These are phyloP conservation scores for Diaporthe batatas DNA, from an alignment of 2,329 filamentous ascomycete genomes.

Conservation along the genomic window DNA sequence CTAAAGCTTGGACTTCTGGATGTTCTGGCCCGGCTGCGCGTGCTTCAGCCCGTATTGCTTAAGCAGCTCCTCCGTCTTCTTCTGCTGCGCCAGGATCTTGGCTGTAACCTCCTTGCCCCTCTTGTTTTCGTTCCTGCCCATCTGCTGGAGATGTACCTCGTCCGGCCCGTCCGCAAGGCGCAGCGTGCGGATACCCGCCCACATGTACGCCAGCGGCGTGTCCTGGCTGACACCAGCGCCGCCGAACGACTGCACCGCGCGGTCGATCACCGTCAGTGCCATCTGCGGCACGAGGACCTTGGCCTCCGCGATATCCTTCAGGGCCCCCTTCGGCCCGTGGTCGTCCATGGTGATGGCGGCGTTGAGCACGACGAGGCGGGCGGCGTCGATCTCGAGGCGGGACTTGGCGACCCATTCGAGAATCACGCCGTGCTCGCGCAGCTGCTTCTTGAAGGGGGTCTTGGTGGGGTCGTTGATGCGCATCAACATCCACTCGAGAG, in stretches of 20 bases:
- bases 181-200: conserved; percentile 84
- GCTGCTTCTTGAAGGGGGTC: conserved; percentile 89
- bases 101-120: conserved; percentile 71
- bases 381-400: conserved; percentile 92
- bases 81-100: conserved; percentile 74
- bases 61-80: conserved; percentile 75
- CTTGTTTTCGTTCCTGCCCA: conserved; percentile 85
- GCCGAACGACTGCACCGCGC: conserved; percentile 92
- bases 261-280: conserved; percentile 89
- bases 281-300: conserved; percentile 91
- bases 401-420: conserved; percentile 95
- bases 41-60: conserved; percentile 65
- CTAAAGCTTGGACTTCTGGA: conserved; percentile 63
- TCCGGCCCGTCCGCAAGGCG: conserved; percentile 93
- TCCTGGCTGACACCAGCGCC: conserved; percentile 94
- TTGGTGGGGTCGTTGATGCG: conserved; percentile 93
- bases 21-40: conserved; percentile 65
- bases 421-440: conserved; percentile 92
- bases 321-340: conserved; percentile 86
- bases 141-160: conserved; percentile 90
- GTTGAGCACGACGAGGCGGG: conserved; percentile 90
- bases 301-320: conserved; percentile 94
- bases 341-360: conserved; percentile 96
- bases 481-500: conserved; percentile 94
- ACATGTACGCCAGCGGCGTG: conserved; percentile 89